Conservation (phyloP, 306 rosid genomes). For the Hippophae gyantsensis region DNA sequence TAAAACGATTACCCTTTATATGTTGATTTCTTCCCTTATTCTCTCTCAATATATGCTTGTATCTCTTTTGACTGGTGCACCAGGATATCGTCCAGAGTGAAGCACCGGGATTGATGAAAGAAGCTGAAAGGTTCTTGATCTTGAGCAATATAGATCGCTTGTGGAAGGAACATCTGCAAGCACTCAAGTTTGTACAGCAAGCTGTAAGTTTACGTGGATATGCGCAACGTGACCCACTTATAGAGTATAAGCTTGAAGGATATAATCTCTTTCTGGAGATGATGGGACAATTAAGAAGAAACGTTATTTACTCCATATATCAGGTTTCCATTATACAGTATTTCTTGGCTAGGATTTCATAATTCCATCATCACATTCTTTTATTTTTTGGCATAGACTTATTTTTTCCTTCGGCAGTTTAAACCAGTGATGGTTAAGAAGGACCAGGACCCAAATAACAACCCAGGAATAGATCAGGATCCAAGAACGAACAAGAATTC, state of each 20-base stretch:
- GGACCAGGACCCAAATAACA: constrained; percentile 33
- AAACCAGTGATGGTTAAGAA: constrained; percentile 78
- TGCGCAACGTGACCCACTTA: constrained; percentile 94
- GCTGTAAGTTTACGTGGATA: constrained; percentile 91
- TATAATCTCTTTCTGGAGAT: constrained; percentile 95
- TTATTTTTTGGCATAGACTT: neutral
- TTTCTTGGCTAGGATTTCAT: neutral
- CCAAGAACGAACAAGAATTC: constrained; percentile 32
- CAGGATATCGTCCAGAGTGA: constrained; percentile 69
- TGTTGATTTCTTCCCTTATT: neutral
- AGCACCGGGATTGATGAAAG: constrained; percentile 86
- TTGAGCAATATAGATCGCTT: constrained; percentile 85
- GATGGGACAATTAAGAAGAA: constrained; percentile 98
- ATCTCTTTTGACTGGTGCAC: neutral
- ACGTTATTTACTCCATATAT: constrained; percentile 87
- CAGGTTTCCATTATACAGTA: constrained; percentile 45
- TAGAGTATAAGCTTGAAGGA: constrained; percentile 94
- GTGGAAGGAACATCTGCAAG: constrained; percentile 96
- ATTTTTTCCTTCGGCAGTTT: constrained; percentile 40
- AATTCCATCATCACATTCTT: neutral
- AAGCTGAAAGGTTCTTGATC: constrained; percentile 83
- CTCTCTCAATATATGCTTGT: neutral
- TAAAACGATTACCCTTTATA: neutral
- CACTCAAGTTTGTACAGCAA: constrained; percentile 91
- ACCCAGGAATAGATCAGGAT: constrained; percentile 19